These are phyloP conservation scores for Hypomontagnella monticulosa DNA, from an alignment of 495 filamentous ascomycete species.

Conservation along the genomic window DNA sequence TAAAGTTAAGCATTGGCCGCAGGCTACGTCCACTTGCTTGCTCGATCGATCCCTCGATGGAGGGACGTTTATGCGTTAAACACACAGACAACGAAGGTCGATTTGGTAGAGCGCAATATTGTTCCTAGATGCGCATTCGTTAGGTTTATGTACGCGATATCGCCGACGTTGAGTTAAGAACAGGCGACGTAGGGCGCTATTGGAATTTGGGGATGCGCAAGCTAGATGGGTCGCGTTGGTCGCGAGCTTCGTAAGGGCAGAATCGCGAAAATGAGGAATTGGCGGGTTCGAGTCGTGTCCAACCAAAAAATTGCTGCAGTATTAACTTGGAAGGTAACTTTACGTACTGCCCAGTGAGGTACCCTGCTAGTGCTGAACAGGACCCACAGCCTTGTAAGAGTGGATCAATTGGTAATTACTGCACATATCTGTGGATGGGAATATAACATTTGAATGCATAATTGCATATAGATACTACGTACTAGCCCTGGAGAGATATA, in stretches of 20 bases:
- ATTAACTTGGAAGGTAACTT: not conserved
- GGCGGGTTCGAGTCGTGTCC: conserved; percentile 31
- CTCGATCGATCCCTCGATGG: conserved; percentile 9
- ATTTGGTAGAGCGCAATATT: not conserved
- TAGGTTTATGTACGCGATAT: not conserved
- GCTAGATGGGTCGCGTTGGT: not conserved
- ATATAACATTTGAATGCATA: no score
- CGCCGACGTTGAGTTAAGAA: not conserved
- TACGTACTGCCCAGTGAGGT: no score
- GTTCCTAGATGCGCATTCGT: not conserved
- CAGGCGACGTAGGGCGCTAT: conserved; percentile 3
- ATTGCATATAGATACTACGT: no score
- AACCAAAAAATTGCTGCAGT: conserved; percentile 18
- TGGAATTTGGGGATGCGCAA: conserved; percentile 11
- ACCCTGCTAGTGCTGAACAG: no score
- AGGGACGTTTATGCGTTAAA: not conserved
- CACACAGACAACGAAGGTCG: not conserved
- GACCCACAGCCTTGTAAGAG: no score
- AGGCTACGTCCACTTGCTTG: conserved; percentile 8
- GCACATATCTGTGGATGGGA: no score
- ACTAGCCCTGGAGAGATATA: no score
- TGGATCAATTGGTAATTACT: no score
- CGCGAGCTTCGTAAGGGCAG: not conserved
- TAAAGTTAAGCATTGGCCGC: conserved; percentile 6
- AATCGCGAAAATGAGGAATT: conserved; percentile 25